These are phyloP conservation scores for Paramyrothecium roridum DNA, from an alignment of 2,329 filamentous ascomycete genomes.

Conservation along the genomic window DNA sequence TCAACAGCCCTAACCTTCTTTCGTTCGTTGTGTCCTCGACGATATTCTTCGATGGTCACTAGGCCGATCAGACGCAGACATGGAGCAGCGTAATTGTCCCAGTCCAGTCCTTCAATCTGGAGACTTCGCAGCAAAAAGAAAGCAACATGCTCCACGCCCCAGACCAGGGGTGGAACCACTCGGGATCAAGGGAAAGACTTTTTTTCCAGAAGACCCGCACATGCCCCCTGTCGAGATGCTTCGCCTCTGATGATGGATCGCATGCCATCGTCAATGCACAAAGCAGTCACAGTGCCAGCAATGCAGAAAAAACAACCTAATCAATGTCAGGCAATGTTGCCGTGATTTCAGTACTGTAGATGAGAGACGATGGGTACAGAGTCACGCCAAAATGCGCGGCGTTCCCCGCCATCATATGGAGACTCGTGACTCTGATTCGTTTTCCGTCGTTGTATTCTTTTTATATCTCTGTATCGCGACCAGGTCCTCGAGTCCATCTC, in stretches of 20 bases:
- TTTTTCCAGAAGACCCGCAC: background rate
- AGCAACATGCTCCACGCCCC: background rate
- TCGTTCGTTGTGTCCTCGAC: too few species aligned
- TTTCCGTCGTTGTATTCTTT: background rate
- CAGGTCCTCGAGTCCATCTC: too few species aligned
- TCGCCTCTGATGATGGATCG: background rate
- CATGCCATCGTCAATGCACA: background rate
- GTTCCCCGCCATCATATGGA: background rate
- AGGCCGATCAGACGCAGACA: too few species aligned
- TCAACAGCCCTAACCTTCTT: too few species aligned
- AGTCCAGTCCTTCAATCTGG: too few species aligned
- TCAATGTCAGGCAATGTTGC: background rate
- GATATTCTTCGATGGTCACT: too few species aligned
- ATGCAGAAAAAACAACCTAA: background rate
- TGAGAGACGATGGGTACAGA: background rate
- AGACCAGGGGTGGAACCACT: background rate
- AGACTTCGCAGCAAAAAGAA: background rate
- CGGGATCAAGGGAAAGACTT: background rate
- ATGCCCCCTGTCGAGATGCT: background rate
- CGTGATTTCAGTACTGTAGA: background rate
- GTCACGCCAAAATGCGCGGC: background rate
- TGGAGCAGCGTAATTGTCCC: too few species aligned
- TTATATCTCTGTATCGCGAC: background rate
- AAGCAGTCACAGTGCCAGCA: background rate
- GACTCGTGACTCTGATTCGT: background rate